phyloP scores from a whole-genome alignment of 305 asterid species.

The Petunia hybrid region DNA sequence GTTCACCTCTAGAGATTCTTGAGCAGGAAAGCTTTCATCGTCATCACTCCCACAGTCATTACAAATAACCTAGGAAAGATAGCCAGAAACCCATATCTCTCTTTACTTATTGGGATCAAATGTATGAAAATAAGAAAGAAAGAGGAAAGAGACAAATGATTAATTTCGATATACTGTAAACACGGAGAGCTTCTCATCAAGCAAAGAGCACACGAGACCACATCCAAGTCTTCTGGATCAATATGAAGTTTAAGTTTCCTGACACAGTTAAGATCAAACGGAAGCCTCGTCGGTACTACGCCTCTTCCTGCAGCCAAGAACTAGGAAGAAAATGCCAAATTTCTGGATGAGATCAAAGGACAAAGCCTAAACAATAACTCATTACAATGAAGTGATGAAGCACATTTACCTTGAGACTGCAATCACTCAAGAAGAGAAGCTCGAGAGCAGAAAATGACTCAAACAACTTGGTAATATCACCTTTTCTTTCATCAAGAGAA shows the following conservation, averaged over 20 bases:
- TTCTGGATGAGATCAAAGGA: background rate
- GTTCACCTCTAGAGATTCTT: background rate
- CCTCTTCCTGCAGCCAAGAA: constrained; percentile 19
- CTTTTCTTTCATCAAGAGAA: too few species aligned
- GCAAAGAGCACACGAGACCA: background rate
- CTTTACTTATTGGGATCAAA: background rate
- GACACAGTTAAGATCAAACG: background rate
- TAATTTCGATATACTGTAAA: constrained; percentile 22
- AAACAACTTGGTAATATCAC: background rate
- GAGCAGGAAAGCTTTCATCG: background rate
- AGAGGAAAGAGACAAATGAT: background rate
- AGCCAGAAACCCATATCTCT: background rate
- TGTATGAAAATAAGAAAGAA: background rate
- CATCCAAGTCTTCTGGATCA: constrained; percentile 6
- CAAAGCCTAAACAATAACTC: too few species aligned
- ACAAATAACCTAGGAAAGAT: background rate
- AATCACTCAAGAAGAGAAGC: background rate
- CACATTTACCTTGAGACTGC: constrained; percentile 18
- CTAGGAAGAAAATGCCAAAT: background rate
- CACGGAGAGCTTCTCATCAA: constrained; percentile 18
- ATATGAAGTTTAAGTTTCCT: background rate
- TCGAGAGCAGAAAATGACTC: constrained; percentile 27
- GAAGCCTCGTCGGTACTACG: constrained; percentile 20
- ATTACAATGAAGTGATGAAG: background rate
- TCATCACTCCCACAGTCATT: background rate